Percentiles rank a stretch among this genome's conserved stretches.
Evolutionary conservation across 805 yeast genomes (phyloP).

Genomic region (Candida anglica): DNA sequence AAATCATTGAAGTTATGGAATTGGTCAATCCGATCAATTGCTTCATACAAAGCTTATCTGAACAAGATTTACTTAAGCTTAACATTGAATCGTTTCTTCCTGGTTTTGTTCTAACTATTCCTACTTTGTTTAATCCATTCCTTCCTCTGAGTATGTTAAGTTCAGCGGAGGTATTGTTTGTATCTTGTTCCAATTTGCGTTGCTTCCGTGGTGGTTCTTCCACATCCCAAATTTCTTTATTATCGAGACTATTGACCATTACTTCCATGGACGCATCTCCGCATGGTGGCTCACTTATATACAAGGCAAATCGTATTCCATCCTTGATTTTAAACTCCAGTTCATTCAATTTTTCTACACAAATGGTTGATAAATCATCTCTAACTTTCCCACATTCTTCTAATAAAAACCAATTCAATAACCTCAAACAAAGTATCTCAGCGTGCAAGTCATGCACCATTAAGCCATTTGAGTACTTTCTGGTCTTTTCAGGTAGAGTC

Average conservation of each 20-base stretch:
- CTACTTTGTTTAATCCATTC: slow-evolving; percentile 49
- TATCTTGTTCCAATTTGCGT: slow-evolving; percentile 6
- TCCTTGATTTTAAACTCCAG: slow-evolving; percentile 26
- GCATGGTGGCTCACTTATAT: slow-evolving; percentile 78
- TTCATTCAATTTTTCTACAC: slow-evolving; percentile 11
- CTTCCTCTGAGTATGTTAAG: slow-evolving; percentile 51
- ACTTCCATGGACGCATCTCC: slow-evolving; percentile 78
- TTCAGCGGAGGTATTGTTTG: slow-evolving; percentile 6
- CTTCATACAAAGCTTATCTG: slow-evolving; percentile 71
- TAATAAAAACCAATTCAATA: slow-evolving; percentile 56
- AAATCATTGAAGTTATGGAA: slow-evolving; percentile 28
- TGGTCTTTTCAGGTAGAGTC: slow-evolving; percentile 55
- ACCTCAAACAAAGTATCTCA: slow-evolving; percentile 70
- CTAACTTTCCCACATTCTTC: slow-evolving; percentile 7
- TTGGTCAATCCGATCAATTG: slow-evolving; percentile 58
- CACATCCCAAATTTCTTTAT: slow-evolving; percentile 22
- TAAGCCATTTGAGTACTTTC: slow-evolving; percentile 46
- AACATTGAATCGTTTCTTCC: slow-evolving; percentile 77
- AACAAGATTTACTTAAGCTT: slow-evolving; percentile 79
- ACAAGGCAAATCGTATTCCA: slow-evolving; percentile 49
- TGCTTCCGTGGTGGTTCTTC: slow-evolving; percentile 2
- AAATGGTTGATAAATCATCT: slow-evolving; percentile 6
- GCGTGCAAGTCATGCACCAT: slow-evolving; percentile 90
- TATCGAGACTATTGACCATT: slow-evolving; percentile 8
- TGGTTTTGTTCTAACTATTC: slow-evolving; percentile 85